A percentile compares a stretch with the other conserved stretches of the same genome.
Evolutionary conservation across 202 grass and related monocot species (phyloP).

Genomic region (Musa balbisiana): DNA sequence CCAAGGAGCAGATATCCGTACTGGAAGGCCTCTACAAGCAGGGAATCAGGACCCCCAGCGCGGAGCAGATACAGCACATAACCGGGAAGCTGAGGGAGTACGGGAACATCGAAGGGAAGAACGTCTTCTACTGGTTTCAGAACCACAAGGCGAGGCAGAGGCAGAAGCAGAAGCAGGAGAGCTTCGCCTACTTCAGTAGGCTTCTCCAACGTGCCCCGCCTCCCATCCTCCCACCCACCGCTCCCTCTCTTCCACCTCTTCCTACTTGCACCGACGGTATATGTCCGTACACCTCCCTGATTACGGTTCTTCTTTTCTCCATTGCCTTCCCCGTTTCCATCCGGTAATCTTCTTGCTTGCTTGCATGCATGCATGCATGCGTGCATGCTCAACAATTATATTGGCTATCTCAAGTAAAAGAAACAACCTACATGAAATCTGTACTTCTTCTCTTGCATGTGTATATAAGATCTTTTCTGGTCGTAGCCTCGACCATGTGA

Average conservation of each 20-base stretch:
- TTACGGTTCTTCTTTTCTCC: too few relatives aligned
- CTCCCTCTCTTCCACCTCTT: neutral
- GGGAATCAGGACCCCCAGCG: conserved; percentile 51
- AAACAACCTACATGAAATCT: too few relatives aligned
- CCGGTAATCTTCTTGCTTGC: too few relatives aligned
- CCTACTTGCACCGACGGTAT: conserved; percentile 12
- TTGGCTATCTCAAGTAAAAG: too few relatives aligned
- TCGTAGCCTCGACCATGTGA: too few relatives aligned
- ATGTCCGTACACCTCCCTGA: too few relatives aligned
- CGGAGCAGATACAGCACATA: conserved; percentile 74
- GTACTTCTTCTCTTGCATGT: too few relatives aligned
- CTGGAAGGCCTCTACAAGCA: conserved; percentile 67
- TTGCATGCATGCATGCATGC: too few relatives aligned
- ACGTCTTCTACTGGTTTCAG: conserved; percentile 99
- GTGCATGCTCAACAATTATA: too few relatives aligned
- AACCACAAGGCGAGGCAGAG: conserved; percentile 72
- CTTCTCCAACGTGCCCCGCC: conserved; percentile 40
- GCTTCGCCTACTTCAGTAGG: conserved; percentile 62
- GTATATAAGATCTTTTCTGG: too few relatives aligned
- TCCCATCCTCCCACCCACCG: neutral
- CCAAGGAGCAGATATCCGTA: conserved; percentile 63
- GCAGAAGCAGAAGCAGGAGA: conserved; percentile 77
- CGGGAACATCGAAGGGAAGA: conserved; percentile 78
- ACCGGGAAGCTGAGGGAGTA: conserved; percentile 51
- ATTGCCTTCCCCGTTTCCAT: too few relatives aligned